Conservation (phyloP, 176 grass and related monocot genomes). For the Aegilops speltoides region DNA sequence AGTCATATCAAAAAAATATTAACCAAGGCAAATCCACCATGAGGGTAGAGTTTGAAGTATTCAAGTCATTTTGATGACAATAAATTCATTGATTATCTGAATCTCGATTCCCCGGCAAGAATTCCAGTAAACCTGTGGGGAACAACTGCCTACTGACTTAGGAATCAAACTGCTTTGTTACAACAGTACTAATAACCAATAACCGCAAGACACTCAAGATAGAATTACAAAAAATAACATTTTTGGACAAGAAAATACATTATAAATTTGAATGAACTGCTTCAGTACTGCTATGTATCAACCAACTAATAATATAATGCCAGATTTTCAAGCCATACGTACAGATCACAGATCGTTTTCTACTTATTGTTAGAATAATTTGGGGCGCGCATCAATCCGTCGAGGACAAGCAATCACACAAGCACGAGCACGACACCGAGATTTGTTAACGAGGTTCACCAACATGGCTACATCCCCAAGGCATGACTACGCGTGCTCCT, state of each 20-base stretch:
- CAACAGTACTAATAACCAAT: not conserved
- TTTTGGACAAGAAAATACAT: not conserved
- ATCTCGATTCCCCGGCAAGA: not conserved
- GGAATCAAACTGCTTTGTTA: slow-evolving; percentile 9
- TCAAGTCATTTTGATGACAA: not conserved
- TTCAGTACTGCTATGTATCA: not conserved
- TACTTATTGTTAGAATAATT: not conserved
- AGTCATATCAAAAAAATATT: not conserved
- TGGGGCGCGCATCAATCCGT: too few species aligned
- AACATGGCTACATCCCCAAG: too few species aligned
- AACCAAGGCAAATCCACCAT: not conserved
- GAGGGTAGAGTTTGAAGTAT: not conserved
- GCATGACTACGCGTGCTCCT: too few species aligned
- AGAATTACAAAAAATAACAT: not conserved
- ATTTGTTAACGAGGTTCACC: too few species aligned
- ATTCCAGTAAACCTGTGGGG: not conserved
- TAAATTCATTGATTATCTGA: not conserved
- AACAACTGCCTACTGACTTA: not conserved
- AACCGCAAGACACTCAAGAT: not conserved
- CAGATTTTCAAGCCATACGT: not conserved
- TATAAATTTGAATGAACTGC: not conserved
- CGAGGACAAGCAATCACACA: too few species aligned
- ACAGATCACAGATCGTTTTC: not conserved
- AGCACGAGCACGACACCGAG: too few species aligned
- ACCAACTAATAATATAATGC: not conserved